Base-by-base conservation (phyloP, 2,329 filamentous ascomycete species). In the Alternaria sp. region DNA sequence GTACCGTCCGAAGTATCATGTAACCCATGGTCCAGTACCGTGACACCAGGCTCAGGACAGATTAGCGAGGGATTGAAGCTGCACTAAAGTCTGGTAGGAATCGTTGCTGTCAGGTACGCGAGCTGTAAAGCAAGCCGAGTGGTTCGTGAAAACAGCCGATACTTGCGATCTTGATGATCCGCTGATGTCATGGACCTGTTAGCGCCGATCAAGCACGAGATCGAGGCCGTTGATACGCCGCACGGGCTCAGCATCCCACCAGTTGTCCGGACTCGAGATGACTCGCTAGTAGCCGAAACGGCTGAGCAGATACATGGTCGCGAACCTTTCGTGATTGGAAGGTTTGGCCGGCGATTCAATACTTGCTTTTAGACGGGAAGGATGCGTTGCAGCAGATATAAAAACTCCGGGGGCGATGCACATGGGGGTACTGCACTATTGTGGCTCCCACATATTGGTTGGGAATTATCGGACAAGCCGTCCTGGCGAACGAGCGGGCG, bases 101-200 rank as follows among this genome's bases (percentile, higher is more conserved):
- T 57, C 28, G 40, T 36, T 41, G 46, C 54, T 57, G 54, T 53
- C 59, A 61, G 59, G 59, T 61, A 61, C 59, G 54, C 59, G 59
- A 61, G 44, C 40, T 32, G 27, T 28, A 36, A 41, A 12, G 54
- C 27, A 60, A 48, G 20, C 48, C 36, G 48, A 60, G 48, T 57
- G 58, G 58, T 43, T 43, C 46, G 32, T 60, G 12, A 27, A 38
- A 38, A 49, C 34, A 12, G 22, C 48, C 46, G 27, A 52, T 25
- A 34, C 12, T 14, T 20, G 22, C 54, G 54, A 60, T 57, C 57
- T 46, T 30, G 54, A 53, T 57, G 41, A 7, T 27, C 20, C 28
- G 12, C 49, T 61, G 59, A 61, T 61, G 59, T 61, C 59, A 61
- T 61, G 7, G 36, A 61, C 7, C 22, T 58, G 44, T 25, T 61